Base-by-base conservation (phyloP, 176 grass and related monocot genomes). In the Alopecurus myosuroides region DNA sequence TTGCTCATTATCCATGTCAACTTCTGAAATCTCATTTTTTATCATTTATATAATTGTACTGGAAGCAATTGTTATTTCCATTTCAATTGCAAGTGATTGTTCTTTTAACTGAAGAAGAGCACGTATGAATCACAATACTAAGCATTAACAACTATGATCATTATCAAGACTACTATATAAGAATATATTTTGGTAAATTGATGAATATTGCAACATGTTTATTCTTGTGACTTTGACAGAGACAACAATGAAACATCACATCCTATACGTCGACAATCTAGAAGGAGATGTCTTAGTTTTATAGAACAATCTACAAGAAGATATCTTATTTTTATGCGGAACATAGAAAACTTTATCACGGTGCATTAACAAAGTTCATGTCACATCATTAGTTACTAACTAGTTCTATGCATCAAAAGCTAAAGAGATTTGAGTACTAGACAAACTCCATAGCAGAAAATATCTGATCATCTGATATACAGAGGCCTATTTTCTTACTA, bases 311-410 rank as follows among this genome's bases (percentile, higher is more conserved):
- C 68, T 63, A 52, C 42, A 41, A 14, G 6, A 22, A 30, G 15
- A 58, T 82, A 37, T 88, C 23, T 19, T 61, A 28, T 22, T 26
- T 9, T 6, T 36, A 40, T 33, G 4, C 3, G 3, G 37, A 11
- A 26, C 63, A 31, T 78, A 83, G 67, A 78, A n/a, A 62, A 52
- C 14, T 55, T 73, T 78, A 78, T 84, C 74, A 1, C 28, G 4
- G 34, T 28, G 20, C 1, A 29, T 62, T 78, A 41, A 71, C 23
- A 78, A 49, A 70, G 9, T 2, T 55, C 1, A 35, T 37, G 17
- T 15, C 80, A 58, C 73, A 49, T 71, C 29, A 40, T n/a, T 50
- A 26, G 29, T 46, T 37, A n/a, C 29, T 36, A 18, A 35, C 31
- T 28, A 11, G 20, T 66, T 20, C 3, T 35, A 33, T 34, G 29